phyloP scores from a whole-genome alignment of 2,329 filamentous ascomycete genomes.

The Nemania sp. region DNA sequence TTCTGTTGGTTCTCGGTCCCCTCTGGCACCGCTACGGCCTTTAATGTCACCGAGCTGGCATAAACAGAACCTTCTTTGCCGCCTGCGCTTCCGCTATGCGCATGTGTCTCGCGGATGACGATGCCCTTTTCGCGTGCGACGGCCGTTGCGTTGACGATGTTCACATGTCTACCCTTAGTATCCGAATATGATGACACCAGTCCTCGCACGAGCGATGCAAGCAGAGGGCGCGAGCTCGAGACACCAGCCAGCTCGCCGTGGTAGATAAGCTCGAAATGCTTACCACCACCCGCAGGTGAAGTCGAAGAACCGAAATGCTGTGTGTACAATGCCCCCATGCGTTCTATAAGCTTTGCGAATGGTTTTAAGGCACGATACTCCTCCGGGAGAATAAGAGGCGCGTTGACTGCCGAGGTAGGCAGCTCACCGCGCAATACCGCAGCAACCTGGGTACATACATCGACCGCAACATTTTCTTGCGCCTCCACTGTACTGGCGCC shows the following conservation, averaged over 20 bases:
- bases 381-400: constrained; percentile 77
- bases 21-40: constrained; percentile 49
- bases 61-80: constrained; percentile 66
- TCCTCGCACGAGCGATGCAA: constrained; percentile 78
- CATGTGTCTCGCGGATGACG: constrained; percentile 73
- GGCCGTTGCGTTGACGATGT: constrained; percentile 79
- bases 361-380: constrained; percentile 79
- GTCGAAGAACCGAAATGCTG: constrained; percentile 63
- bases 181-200: constrained; percentile 71
- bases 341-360: constrained; percentile 73
- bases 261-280: constrained; percentile 75
- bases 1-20: constrained; percentile 12
- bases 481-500: constrained; percentile 81
- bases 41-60: constrained; percentile 70
- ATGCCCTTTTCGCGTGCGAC: constrained; percentile 78
- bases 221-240: constrained; percentile 76
- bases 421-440: constrained; percentile 73
- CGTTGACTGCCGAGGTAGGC: constrained; percentile 77
- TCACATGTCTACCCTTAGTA: constrained; percentile 68
- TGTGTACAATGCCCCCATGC: constrained; percentile 78
- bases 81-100: constrained; percentile 41
- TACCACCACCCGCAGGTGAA: constrained; percentile 50
- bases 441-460: constrained; percentile 79
- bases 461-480: constrained; percentile 81
- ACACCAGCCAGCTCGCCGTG: constrained; percentile 73